Base-by-base conservation (phyloP, 768 basidiomycete species). In the Nidularia sp. region DNA sequence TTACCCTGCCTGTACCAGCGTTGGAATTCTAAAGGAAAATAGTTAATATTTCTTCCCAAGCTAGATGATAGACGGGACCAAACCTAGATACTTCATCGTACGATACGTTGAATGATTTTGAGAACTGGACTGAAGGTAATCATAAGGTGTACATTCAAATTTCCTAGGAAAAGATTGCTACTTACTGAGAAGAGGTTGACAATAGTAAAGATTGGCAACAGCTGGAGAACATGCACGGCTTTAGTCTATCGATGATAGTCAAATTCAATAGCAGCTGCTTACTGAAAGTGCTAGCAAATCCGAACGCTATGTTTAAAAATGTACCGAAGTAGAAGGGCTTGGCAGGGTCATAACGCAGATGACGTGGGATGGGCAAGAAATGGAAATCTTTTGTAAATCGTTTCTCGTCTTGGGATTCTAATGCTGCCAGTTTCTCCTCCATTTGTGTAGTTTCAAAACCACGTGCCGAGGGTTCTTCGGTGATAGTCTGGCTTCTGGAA, bases 181-280 rank as follows among this genome's bases (percentile, higher is more conserved):
- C 77, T 56, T 63, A 83, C 90, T 88, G 10, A 92, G 68, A 58
- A 93, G 63, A 0, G 90, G 90, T 69, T 90, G 88, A 55, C 85
- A 88, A 57, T 92, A 93, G 62, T 92, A 93, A 45, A 93, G 63
- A 60, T 93, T 93, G n/a, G 83, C 78, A 10, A 83, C 83, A 42
- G 70, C 85, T 86, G 52, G 22, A 45, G 41, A 32, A n/a, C 22
- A 13, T 25, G 25, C 25, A 25, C 25, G 3, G 3, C 25, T 25
- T 25, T 25, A 32, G 8, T 8, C 29, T 1, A 29, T n/a, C 22
- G 47, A 33, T 32, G 12, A 34, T 31, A 12, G 18, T 13, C 25
- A 25, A 25, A 25, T 2, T 25, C 25, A 25, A 25, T 41, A 41
- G 10, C 10, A 41, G 39, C 15, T 41, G 39, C 50, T 51, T 29